Evolutionary conservation across 1,139 yeast genomes (phyloP).

Genomic region (Candida glucosophila): DNA sequence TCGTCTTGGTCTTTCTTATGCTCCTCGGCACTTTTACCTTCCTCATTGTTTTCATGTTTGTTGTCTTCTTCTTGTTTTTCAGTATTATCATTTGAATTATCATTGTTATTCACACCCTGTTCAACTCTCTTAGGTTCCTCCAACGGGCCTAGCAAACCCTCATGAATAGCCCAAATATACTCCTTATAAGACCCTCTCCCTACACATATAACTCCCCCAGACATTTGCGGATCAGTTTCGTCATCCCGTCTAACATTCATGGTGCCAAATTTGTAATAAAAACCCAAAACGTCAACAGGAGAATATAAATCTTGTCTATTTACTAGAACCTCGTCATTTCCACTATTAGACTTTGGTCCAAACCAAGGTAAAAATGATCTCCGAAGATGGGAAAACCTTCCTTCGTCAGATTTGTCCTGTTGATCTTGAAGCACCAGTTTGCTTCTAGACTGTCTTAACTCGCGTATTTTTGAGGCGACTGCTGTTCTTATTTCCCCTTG

Average conservation of each 20-base stretch:
- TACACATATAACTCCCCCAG: conserved; percentile 85
- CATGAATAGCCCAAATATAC: conserved; percentile 83
- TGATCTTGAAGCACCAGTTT: conserved; percentile 7
- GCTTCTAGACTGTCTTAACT: conserved; percentile 41
- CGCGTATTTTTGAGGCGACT: conserved; percentile 80
- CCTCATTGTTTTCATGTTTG: conserved; percentile 12
- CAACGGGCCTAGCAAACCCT: conserved; percentile 89
- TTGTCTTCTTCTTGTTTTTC: conserved; percentile 12
- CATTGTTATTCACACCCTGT: not conserved
- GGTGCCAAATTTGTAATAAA: conserved; percentile 34
- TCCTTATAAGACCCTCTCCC: conserved; percentile 97
- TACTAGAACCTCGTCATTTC: conserved; percentile 10
- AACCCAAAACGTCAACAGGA: conserved; percentile 51
- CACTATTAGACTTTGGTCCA: conserved; percentile 1
- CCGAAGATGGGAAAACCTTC: conserved; percentile 7
- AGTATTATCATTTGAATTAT: conserved; percentile 1
- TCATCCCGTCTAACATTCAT: conserved; percentile 39
- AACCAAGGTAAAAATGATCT: conserved; percentile 5
- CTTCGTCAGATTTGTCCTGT: conserved; percentile 8
- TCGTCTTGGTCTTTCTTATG: conserved; percentile 20
- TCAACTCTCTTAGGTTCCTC: conserved; percentile 57
- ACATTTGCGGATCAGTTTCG: conserved; percentile 27
- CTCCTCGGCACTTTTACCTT: conserved; percentile 12
- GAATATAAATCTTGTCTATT: conserved; percentile 33
- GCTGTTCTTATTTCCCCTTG: conserved; percentile 82